These are phyloP conservation scores for Gossypium gossypioides DNA, from an alignment of 441 rosid species.

Conservation along the genomic window DNA sequence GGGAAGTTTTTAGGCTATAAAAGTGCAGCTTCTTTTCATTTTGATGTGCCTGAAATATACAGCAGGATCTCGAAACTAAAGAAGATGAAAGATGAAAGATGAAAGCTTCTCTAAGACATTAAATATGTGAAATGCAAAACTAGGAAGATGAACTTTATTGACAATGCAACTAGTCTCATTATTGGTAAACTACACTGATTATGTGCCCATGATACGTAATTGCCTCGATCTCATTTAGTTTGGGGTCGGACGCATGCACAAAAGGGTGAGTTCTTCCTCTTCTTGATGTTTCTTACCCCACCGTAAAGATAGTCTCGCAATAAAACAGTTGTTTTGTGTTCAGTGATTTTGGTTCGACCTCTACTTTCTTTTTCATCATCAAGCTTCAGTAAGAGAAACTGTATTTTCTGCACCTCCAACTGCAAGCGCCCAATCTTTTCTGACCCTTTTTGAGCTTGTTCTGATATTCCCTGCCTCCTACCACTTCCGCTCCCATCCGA, in stretches of 20 bases:
- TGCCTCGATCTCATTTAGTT: constrained; percentile 40
- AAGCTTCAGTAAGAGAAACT: constrained; percentile 56
- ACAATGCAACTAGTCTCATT: constrained; percentile 20
- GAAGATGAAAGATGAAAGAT: constrained; percentile 13
- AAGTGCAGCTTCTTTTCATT: constrained; percentile 14
- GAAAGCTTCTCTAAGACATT: constrained; percentile 4
- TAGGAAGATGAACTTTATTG: constrained; percentile 17
- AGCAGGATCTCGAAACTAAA: constrained; percentile 21
- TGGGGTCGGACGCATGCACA: constrained; percentile 72
- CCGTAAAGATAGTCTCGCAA: constrained; percentile 74
- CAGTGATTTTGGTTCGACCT: constrained; percentile 37
- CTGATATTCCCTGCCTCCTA: constrained; percentile 42
- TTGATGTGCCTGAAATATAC: constrained; percentile 24
- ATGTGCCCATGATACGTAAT: constrained; percentile 5
- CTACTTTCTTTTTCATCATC: constrained; percentile 53
- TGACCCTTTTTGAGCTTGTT: constrained; percentile 71
- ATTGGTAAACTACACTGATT: not conserved
- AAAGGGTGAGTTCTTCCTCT: constrained; percentile 40
- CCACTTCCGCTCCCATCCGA: constrained; percentile 37
- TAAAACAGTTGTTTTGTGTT: constrained; percentile 43
- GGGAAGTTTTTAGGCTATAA: constrained; percentile 3
- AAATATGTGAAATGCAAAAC: too few species aligned
- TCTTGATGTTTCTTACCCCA: constrained; percentile 36
- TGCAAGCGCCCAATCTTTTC: constrained; percentile 78
- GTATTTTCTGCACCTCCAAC: constrained; percentile 82